phyloP scores from a whole-genome alignment of 305 asterid species.

The Andrographis paniculata region DNA sequence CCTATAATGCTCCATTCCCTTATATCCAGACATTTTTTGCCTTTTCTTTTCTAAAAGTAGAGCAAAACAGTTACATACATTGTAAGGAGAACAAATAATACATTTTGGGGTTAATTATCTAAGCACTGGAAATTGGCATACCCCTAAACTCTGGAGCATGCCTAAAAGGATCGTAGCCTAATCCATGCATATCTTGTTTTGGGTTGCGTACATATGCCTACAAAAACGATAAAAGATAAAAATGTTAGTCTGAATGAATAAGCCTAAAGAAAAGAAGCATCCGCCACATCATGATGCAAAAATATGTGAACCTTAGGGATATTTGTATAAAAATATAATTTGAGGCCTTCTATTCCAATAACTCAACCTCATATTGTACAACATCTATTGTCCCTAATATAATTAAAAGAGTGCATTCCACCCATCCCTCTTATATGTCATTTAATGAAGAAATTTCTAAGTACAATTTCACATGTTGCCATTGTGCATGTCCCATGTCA shows the following conservation, averaged over 20 bases:
- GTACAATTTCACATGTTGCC: neutral
- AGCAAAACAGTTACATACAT: conserved; percentile 15
- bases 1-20: conserved; percentile 30
- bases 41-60: conserved; percentile 63
- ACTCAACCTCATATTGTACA: too few species aligned
- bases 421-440: too few species aligned
- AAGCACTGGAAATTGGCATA: conserved; percentile 26
- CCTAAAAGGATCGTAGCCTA: conserved; percentile 95
- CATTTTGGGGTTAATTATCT: conserved; percentile 12
- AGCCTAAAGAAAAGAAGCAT: conserved; percentile 12
- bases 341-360: too few species aligned
- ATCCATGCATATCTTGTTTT: conserved; percentile 78
- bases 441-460: conserved; percentile 11
- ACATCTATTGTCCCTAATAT: too few species aligned
- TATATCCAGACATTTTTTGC: conserved; percentile 45
- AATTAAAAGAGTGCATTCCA: too few species aligned
- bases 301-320: neutral
- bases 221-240: conserved; percentile 14
- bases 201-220: conserved; percentile 77
- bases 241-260: conserved; percentile 11
- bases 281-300: neutral
- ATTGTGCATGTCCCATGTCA: too few species aligned
- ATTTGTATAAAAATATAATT: neutral
- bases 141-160: conserved; percentile 98
- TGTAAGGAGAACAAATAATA: neutral